Percentiles rank a stretch among this genome's conserved stretches.
Conservation (phyloP, 768 basidiomycete species). For the Pisolithus albus region DNA sequence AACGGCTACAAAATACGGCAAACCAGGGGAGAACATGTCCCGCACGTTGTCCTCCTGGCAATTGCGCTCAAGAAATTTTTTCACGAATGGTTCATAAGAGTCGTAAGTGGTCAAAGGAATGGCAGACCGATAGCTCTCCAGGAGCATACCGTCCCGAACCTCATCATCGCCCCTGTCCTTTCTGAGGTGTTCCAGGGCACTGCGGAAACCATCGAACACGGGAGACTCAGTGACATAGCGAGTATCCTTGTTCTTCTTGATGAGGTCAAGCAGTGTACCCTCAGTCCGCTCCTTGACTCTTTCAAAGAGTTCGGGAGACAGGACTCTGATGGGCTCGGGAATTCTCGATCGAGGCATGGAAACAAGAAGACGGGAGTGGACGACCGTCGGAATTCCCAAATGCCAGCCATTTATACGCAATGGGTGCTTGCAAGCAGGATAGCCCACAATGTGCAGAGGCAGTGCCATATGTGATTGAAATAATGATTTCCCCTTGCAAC, state of each 20-base stretch:
- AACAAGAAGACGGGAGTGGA: too few relatives aligned
- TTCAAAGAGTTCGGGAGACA: neutral
- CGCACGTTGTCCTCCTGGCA: slow-evolving; percentile 8
- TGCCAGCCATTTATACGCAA: too few relatives aligned
- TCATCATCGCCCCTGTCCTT: neutral
- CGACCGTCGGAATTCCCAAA: too few relatives aligned
- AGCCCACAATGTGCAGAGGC: too few relatives aligned
- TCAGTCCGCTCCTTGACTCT: neutral
- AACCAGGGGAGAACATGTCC: slow-evolving; percentile 17
- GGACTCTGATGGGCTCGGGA: neutral
- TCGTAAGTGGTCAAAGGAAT: slow-evolving; percentile 18
- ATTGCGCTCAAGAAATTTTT: slow-evolving; percentile 4
- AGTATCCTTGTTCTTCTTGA: slow-evolving; percentile 9
- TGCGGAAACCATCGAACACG: slow-evolving; percentile 8
- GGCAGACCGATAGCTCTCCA: slow-evolving; percentile 10
- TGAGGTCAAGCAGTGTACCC: slow-evolving; percentile 6
- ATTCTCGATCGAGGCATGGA: neutral
- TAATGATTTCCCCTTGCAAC: too few relatives aligned
- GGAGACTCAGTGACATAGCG: slow-evolving; percentile 12
- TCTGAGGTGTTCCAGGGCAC: slow-evolving; percentile 6
- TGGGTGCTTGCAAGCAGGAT: too few relatives aligned
- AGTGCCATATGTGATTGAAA: too few relatives aligned
- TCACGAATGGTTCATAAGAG: slow-evolving; percentile 13
- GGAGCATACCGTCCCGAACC: slow-evolving; percentile 4
- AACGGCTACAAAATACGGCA: slow-evolving; percentile 15